phyloP scores from a whole-genome alignment of 139 green algal species.

The Astrephomene gubernaculifera region DNA sequence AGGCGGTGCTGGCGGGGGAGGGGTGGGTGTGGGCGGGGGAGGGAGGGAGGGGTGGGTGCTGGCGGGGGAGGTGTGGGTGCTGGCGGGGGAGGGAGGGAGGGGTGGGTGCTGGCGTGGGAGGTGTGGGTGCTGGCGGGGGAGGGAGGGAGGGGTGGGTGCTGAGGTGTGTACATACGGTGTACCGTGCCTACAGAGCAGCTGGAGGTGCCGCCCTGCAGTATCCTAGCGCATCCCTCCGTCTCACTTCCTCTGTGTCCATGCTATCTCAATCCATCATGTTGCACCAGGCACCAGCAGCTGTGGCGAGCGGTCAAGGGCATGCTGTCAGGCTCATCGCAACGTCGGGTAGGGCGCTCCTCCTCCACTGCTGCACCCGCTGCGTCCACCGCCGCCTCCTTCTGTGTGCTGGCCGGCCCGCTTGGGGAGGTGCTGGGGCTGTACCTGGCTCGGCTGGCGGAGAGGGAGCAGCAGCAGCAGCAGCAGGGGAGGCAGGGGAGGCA shows the following conservation, averaged over 20 bases:
- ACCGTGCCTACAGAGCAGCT: too few species aligned
- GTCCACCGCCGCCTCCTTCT: not conserved
- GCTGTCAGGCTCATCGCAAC: not conserved
- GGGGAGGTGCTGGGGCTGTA: slow-evolving; percentile 27
- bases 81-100: not conserved
- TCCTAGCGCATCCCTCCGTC: too few species aligned
- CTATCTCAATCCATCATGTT: too few species aligned
- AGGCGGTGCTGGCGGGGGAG: slow-evolving; percentile 15
- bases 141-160: too few species aligned
- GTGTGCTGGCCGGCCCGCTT: not conserved
- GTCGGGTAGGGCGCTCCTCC: too few species aligned
- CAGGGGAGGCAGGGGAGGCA: not conserved
- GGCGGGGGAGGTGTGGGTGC: not conserved
- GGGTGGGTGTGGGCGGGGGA: not conserved
- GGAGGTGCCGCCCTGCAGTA: too few species aligned
- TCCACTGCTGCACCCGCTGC: not conserved
- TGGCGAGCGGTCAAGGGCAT: not conserved
- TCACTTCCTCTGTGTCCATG: too few species aligned
- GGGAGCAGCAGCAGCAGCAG: not conserved
- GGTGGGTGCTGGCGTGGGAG: not conserved
- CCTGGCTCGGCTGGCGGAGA: slow-evolving; percentile 3
- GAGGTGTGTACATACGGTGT: too few species aligned
- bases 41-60: not conserved
- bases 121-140: not conserved
- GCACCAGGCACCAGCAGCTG: not conserved